phyloP scores from a whole-genome alignment of 371 early-diverging fungal species.

The Mucor saturninus region DNA sequence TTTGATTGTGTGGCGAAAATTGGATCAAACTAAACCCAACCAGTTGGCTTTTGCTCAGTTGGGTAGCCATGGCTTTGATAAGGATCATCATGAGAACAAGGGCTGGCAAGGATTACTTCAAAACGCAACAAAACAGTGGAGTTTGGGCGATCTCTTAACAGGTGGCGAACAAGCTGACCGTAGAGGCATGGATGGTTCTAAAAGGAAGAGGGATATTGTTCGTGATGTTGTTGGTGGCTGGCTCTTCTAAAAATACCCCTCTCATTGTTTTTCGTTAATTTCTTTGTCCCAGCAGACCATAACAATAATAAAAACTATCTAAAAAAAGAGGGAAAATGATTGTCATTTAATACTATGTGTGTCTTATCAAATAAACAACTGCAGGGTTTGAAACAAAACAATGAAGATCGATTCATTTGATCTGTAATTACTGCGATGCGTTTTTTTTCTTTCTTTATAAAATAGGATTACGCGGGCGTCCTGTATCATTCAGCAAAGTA shows the following conservation, averaged over 20 bases:
- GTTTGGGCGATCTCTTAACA: slow-evolving; percentile 29
- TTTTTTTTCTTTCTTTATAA: too few relatives aligned
- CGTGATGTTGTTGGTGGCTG: slow-evolving; percentile 38
- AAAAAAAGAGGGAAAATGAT: too few relatives aligned
- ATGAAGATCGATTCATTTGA: too few relatives aligned
- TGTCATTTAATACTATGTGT: too few relatives aligned
- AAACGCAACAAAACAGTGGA: slow-evolving; percentile 39
- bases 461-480: too few relatives aligned
- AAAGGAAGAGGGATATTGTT: slow-evolving; percentile 39
- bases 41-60: slow-evolving; percentile 28
- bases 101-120: slow-evolving; percentile 37
- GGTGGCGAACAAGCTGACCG: slow-evolving; percentile 6
- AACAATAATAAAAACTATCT: background rate
- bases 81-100: background rate
- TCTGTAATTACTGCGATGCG: too few relatives aligned
- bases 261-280: background rate
- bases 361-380: too few relatives aligned
- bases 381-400: too few relatives aligned
- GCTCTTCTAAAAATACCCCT: slow-evolving; percentile 40
- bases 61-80: slow-evolving; percentile 4
- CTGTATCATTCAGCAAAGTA: too few relatives aligned
- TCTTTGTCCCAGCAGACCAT: background rate
- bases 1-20: slow-evolving; percentile 59
- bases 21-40: slow-evolving; percentile 46
- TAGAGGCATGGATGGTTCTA: slow-evolving; percentile 5